Evolutionary conservation across 169 alveolate species (phyloP).

Genomic region (Plasmodium gonderi): DNA sequence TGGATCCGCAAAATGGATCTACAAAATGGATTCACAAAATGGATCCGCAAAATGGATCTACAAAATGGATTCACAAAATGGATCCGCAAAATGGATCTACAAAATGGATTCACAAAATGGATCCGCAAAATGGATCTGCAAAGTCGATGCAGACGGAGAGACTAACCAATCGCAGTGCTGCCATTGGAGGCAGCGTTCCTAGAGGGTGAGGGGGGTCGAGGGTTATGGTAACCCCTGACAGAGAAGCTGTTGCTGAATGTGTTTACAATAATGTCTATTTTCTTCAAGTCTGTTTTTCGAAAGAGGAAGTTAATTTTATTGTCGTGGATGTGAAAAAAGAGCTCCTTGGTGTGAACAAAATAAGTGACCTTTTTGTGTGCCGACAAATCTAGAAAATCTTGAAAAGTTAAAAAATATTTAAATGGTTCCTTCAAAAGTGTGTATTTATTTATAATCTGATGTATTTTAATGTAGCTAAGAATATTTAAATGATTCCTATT

Average conservation of each 20-base stretch:
- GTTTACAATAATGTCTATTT: slow-evolving; percentile 37
- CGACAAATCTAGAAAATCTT: slow-evolving; percentile 13
- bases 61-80: background rate
- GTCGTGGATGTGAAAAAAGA: slow-evolving; percentile 53
- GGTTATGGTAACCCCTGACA: slow-evolving; percentile 6
- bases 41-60: background rate
- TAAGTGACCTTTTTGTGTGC: slow-evolving; percentile 8
- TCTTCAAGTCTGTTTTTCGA: slow-evolving; percentile 33
- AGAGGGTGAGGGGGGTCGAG: background rate
- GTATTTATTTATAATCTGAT: slow-evolving; percentile 37
- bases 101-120: background rate
- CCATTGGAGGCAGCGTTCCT: slow-evolving; percentile 11
- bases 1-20: no score
- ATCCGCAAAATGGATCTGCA: background rate
- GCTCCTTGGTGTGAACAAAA: slow-evolving; percentile 62
- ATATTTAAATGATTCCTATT: slow-evolving; percentile 34
- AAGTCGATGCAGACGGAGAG: background rate
- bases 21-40: background rate
- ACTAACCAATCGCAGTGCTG: slow-evolving; percentile 8
- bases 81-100: background rate
- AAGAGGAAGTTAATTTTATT: slow-evolving; percentile 20
- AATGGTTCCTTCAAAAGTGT: slow-evolving; percentile 38
- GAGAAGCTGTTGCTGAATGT: slow-evolving; percentile 29
- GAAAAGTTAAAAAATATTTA: slow-evolving; percentile 25
- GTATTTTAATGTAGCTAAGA: slow-evolving; percentile 30